Evolutionary conservation across 2,329 filamentous ascomycete genomes (phyloP).

Genomic region (Teratosphaeria nubilosa): DNA sequence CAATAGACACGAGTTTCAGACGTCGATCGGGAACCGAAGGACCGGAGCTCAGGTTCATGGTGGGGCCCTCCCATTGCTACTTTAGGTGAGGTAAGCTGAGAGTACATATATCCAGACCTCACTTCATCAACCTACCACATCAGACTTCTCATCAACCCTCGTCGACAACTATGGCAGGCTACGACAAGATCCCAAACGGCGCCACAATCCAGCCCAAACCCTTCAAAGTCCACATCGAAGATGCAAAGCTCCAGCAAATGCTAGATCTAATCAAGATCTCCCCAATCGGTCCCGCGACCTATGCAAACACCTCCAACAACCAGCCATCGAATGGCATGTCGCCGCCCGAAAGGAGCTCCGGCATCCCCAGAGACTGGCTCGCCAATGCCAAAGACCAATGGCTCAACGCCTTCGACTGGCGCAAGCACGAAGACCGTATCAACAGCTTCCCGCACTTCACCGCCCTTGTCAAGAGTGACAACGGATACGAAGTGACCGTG

Average conservation of each 20-base stretch:
- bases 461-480: constrained; percentile 30
- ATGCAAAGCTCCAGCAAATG: constrained; percentile 37
- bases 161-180: constrained; percentile 7
- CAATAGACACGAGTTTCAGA: too few relatives aligned
- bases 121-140: not conserved
- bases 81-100: not conserved
- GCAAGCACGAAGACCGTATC: constrained; percentile 32
- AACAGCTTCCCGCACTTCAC: constrained; percentile 45
- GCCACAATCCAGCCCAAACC: constrained; percentile 29
- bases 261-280: constrained; percentile 38
- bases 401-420: constrained; percentile 28
- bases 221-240: constrained; percentile 35
- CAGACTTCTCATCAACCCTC: not conserved
- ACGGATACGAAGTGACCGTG: constrained; percentile 30
- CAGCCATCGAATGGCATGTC: constrained; percentile 4
- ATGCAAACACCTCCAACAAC: constrained; percentile 36
- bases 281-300: constrained; percentile 39
- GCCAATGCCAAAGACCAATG: constrained; percentile 26
- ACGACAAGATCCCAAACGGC: constrained; percentile 24
- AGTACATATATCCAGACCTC: not conserved
- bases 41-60: not conserved
- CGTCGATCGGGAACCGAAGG: too few relatives aligned
- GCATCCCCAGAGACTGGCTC: constrained; percentile 41
- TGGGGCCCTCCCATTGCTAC: too few relatives aligned
- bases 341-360: constrained; percentile 26